phyloP scores from a whole-genome alignment of 2,329 filamentous ascomycete species.

The Neofusicoccum parvum region DNA sequence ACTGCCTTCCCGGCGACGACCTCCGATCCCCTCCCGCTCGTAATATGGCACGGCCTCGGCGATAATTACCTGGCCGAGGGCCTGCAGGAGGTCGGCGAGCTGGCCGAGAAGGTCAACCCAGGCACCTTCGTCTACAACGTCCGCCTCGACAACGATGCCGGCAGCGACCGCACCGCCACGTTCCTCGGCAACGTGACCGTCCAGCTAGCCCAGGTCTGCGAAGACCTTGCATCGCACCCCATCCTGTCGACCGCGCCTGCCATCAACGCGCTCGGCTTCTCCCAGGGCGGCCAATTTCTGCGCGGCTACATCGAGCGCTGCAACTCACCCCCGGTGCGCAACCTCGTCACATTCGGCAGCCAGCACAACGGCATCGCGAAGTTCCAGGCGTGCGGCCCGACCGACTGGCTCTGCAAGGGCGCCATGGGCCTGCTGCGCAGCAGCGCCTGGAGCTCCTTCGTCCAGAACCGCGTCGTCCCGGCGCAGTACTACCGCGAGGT shows the following conservation, averaged over 20 bases:
- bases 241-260: slow-evolving; percentile 81
- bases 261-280: slow-evolving; percentile 91
- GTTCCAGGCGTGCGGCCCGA: slow-evolving; percentile 71
- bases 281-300: slow-evolving; percentile 95
- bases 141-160: slow-evolving; percentile 66
- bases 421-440: slow-evolving; percentile 76
- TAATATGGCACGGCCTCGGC: slow-evolving; percentile 91
- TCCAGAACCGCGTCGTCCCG: slow-evolving; percentile 80
- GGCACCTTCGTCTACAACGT: slow-evolving; percentile 84
- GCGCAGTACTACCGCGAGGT: slow-evolving; percentile 90
- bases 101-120: slow-evolving; percentile 73
- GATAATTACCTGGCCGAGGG: slow-evolving; percentile 78
- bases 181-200: slow-evolving; percentile 88
- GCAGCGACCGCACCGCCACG: slow-evolving; percentile 75
- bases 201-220: slow-evolving; percentile 77
- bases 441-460: slow-evolving; percentile 78
- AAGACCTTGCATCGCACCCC: slow-evolving; percentile 71
- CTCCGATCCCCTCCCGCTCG: slow-evolving; percentile 66
- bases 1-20: slow-evolving; percentile 25
- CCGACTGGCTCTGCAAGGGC: slow-evolving; percentile 79
- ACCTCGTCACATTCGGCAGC: slow-evolving; percentile 83
- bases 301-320: slow-evolving; percentile 87
- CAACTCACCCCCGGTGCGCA: slow-evolving; percentile 72
- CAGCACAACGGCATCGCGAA: slow-evolving; percentile 90
- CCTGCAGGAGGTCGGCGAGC: slow-evolving; percentile 68